A percentile compares a stretch with the other conserved stretches of the same genome.
Evolutionary conservation across 2,329 filamentous ascomycete species (phyloP).

Genomic region (Pezizomycotina sp.): DNA sequence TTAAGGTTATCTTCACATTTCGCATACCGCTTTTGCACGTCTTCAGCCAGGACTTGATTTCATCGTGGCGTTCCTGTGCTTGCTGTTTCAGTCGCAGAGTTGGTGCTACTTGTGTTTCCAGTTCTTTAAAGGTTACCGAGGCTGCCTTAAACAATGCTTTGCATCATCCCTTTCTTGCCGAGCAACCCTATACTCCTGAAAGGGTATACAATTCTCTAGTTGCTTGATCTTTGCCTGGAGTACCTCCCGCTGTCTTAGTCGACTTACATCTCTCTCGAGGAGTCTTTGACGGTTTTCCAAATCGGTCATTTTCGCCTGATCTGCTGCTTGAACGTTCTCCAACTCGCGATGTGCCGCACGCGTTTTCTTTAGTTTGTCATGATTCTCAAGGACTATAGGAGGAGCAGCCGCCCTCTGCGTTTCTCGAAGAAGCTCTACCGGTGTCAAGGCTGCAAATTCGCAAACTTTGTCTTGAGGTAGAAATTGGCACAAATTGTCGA

Average conservation of each 20-base stretch:
- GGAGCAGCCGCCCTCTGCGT: constrained; percentile 80
- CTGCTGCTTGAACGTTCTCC: constrained; percentile 32
- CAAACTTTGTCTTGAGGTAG: constrained; percentile 89
- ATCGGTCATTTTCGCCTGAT: constrained; percentile 46
- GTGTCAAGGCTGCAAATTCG: constrained; percentile 72
- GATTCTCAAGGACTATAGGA: constrained; percentile 61
- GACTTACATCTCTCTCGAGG: constrained; percentile 67
- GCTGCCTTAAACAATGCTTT: constrained; percentile 42
- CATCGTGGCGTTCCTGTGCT: constrained; percentile 45
- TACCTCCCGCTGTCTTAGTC: constrained; percentile 56
- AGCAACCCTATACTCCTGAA: constrained; percentile 47
- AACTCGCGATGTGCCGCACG: constrained; percentile 52
- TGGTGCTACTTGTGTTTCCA: constrained; percentile 49
- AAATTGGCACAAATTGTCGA: constrained; percentile 96
- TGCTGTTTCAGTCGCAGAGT: constrained; percentile 49
- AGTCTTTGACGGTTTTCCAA: constrained; percentile 57
- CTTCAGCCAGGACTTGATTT: constrained; percentile 32
- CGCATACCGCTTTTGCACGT: constrained; percentile 40
- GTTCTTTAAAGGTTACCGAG: constrained; percentile 39
- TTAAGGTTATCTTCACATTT: constrained; percentile 33
- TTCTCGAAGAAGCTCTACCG: constrained; percentile 64
- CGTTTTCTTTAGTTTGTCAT: constrained; percentile 54
- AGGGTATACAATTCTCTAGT: constrained; percentile 47
- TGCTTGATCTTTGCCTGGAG: constrained; percentile 48
- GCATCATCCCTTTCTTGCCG: constrained; percentile 35